Base-by-base conservation (phyloP, 2,329 filamentous ascomycete species). In the Fusarium cicatricum region DNA sequence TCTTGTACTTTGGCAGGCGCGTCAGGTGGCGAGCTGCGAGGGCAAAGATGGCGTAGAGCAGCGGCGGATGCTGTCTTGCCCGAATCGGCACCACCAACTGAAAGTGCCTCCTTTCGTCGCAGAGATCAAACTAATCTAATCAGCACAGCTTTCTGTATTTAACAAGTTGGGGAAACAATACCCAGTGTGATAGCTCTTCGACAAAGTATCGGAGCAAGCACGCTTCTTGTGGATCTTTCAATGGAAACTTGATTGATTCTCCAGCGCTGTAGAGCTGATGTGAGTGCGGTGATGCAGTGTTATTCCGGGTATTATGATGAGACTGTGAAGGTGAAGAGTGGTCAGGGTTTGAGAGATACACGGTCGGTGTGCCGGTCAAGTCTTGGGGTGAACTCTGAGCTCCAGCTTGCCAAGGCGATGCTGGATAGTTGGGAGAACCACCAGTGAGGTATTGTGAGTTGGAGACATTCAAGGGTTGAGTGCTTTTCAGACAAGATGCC, bases 21-120 rank as follows among this genome's bases (percentile, higher is more conserved):
- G 72, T 74, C 3, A 77, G 60, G 50, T 77, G 75, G 5, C 75
- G 74, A 0, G 75, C 73, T 5, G 75, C 74, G 1, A 77, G 70
- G 1, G 75, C 75, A 43, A 77, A 76, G n/a, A 77, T 73, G 28
- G 75, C 72, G 40, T 77, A 71, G n/a, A 77, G 70, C 1, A 77
- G 62, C 6, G 75, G 74, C 8, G 75, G 66, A 15, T 77, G 74
- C 2, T 70, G 64, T 11, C 71, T 67, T 3, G 75, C 75, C 11
- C 70, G 64, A 15, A 72, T 44, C 0, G 74, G 74, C 2, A 77
- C 75, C 1, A 75, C 69, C 8, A 77, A 62, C 31, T 77, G 74
- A 31, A 77, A 77, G 36, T 77, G 75, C 5, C 75, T 60, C 31
- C 72, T 66, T 14, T 75, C 73, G n/a, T 77, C 75, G 15, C 75